Evolutionary conservation across 1,139 yeast genomes (phyloP), one percentile per base, ranked within the genome.

Genomic region (Debaryomycetaceae sp.): DNA sequence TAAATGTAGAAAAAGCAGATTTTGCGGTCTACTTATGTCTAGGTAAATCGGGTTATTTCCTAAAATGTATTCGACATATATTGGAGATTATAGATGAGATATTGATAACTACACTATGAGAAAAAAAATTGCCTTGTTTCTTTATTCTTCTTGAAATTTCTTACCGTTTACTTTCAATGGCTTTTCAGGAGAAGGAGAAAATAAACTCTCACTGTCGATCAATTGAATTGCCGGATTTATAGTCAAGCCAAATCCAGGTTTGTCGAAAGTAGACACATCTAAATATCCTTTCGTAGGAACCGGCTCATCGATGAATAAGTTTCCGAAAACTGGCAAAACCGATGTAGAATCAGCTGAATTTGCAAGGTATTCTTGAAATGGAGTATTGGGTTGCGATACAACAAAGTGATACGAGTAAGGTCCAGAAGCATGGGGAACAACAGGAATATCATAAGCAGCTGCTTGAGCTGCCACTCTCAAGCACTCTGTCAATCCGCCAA

Each of bases 371-470:
- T 72, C 78, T 51, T 73, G 78, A 65, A 72, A 72, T 33, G 78
- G 78, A 24, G 78, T 69, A 50, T 73, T 72, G 43, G 64, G 65
- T 51, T 70, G 77, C 13, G 75, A 65, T 17, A 67, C 70, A 36
- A 71, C 75, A 49, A 71, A 72, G 52, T 73, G 78, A 53, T 73
- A 72, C 4, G 75, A 69, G 55, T 73, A 72, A 34, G 77, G 75
- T 40, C 78, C 78, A 15, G 73, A 66, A 29, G 77, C 78, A 48
- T 73, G 78, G 31, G 77, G 76, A 39, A 73, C 78, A 35, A 73
- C 74, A 19, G 78, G 78, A 35, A 72, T 67, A 47, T 73, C 78
- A 47, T 73, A 73, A 17, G 78, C 77, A 40, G 74, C 75, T 19
- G 77, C 78, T 50, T 71, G 76, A 16, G 67, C 68, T 37, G 75